phyloP scores from a whole-genome alignment of 2,329 filamentous ascomycete species.

The Alternaria ventricosa region DNA sequence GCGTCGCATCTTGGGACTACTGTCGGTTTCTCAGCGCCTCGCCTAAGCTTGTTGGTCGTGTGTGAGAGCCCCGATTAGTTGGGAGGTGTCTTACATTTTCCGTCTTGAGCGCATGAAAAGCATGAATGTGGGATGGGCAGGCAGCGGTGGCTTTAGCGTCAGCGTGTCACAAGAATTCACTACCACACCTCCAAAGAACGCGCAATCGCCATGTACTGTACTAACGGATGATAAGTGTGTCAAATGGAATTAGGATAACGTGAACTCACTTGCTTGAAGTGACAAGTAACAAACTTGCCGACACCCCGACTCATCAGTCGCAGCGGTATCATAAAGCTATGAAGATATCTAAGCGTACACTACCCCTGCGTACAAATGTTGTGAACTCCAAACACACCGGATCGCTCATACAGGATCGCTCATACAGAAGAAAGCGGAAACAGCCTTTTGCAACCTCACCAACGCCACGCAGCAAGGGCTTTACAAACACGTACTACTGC shows the following conservation, averaged over 20 bases:
- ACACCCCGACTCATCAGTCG: not conserved
- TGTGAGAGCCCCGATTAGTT: not conserved
- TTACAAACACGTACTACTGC: not conserved
- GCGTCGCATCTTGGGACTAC: not conserved
- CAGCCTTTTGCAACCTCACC: not conserved
- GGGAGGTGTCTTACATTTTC: not conserved
- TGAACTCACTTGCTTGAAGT: not conserved
- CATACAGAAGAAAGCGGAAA: not conserved
- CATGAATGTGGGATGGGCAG: not conserved
- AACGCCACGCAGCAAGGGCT: not conserved
- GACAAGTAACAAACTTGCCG: not conserved
- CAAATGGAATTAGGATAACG: not conserved
- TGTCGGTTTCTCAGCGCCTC: not conserved
- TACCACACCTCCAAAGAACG: not conserved
- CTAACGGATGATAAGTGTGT: too few relatives aligned
- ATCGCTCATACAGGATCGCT: conserved; percentile 1
- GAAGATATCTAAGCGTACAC: not conserved
- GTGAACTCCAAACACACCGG: conserved; percentile 1
- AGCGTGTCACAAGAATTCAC: not conserved
- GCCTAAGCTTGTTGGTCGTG: not conserved
- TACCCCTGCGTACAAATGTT: not conserved
- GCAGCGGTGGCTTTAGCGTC: not conserved
- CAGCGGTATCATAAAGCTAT: not conserved
- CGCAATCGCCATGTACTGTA: not conserved
- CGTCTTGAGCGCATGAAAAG: not conserved